These are phyloP conservation scores for Chaetomiaceae sp. DNA, from an alignment of 2,329 filamentous ascomycete genomes.

Conservation along the genomic window DNA sequence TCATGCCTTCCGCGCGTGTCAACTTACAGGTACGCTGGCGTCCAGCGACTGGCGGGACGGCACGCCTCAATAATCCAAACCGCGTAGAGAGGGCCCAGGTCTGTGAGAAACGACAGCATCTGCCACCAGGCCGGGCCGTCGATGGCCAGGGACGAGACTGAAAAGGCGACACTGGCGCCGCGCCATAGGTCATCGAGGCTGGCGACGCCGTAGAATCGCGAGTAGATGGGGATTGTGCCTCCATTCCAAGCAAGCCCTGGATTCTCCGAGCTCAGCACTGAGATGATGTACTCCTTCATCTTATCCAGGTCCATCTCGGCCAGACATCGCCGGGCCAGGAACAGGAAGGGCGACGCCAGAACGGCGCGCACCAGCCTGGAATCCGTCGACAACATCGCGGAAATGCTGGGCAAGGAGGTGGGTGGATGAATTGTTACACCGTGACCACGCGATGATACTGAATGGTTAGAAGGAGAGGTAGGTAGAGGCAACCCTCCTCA, in stretches of 20 bases:
- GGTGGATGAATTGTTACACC: too few relatives aligned
- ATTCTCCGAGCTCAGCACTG: not conserved
- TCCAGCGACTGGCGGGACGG: slow-evolving; percentile 14
- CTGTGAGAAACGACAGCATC: slow-evolving; percentile 21
- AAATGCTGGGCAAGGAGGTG: too few relatives aligned
- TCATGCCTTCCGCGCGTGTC: too few relatives aligned
- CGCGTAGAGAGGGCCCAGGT: slow-evolving; percentile 23
- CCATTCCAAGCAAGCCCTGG: slow-evolving; percentile 20
- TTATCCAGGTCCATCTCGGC: not conserved
- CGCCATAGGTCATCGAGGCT: slow-evolving; percentile 19
- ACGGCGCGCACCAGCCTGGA: not conserved
- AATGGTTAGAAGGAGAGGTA: too few relatives aligned
- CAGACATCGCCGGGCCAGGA: not conserved
- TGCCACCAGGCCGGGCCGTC: slow-evolving; percentile 23
- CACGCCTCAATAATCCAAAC: slow-evolving; percentile 23
- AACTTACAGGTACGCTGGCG: slow-evolving; percentile 22
- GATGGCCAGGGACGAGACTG: slow-evolving; percentile 17
- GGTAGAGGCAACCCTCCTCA: too few relatives aligned
- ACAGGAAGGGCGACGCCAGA: not conserved
- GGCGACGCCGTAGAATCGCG: slow-evolving; percentile 16
- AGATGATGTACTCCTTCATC: not conserved
- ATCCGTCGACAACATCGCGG: too few relatives aligned
- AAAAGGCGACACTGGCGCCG: slow-evolving; percentile 18
- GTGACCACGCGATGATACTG: too few relatives aligned
- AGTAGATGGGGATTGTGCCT: slow-evolving; percentile 16